Base-by-base conservation (phyloP, 345 rosid genomes). In the Alliaria petiolata region DNA sequence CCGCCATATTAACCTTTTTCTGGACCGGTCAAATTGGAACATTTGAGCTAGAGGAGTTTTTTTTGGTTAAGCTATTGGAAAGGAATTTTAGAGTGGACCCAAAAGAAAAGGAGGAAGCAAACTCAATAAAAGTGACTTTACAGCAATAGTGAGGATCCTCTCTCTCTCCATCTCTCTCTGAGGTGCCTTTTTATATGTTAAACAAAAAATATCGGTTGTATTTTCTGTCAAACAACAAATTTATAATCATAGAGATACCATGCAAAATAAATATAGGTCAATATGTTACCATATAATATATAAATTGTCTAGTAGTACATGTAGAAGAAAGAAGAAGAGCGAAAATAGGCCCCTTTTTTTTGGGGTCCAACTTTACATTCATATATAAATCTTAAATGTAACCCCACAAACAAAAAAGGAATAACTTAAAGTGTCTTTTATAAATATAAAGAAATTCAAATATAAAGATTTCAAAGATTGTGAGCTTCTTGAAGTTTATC, bases 311-410 rank as follows among this genome's bases (percentile, higher is more conserved):
- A 36, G 26, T 38, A 43, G 30, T 73, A 46, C 50, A 73, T 4
- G 30, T 38, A 36, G 67, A 54, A 57, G n/a, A n/a, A n/a, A n/a
- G 51, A 57, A 34, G 35, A 15, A 39, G 50, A 42, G n/a, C n/a
- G n/a, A n/a, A n/a, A n/a, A n/a, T n/a, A 61, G 68, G 73, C 78
- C 59, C 49, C 11, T 50, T 28, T 36, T n/a, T n/a, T 66, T 59
- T 39, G 34, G 72, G 72, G 72, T 66, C 67, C 73, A 74, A 67
- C 67, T 50, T 67, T 42, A 74, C 72, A 42, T 60, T 74, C 67
- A 59, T 50, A n/a, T n/a, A 59, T 39, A 65, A 65, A 35, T 64
- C 59, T 55, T 20, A 64, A 35, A 30, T 42, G 58, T 74, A 67
- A 20, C 78, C 73, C 68, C 73, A 74, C 73, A 67, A 35, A 66